Evolutionary conservation across 1,139 yeast species (phyloP), one percentile per base, ranked within the genome.

Genomic region (Saccharomycopsis hybrid): DNA sequence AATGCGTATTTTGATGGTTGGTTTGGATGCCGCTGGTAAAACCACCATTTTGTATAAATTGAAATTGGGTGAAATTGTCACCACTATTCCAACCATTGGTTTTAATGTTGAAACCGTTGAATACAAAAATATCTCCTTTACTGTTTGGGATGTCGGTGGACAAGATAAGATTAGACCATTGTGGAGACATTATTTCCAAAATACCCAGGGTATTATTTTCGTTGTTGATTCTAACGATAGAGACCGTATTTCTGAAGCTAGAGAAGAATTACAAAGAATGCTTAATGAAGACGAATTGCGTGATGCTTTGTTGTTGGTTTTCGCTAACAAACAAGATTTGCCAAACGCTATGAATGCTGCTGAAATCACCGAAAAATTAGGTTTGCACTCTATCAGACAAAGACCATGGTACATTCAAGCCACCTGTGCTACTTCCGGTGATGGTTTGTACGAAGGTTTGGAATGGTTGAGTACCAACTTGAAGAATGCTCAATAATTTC

Each of bases 141-240:
- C 95, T 58, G 95, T 87, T 59, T 87, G 96, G 96, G 95, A 87
- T 79, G 95, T 87, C 65, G 95, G 95, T 83, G 95, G 95, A 80
- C 95, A 87, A 76, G 95, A 85, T 72, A 87, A 87, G 76, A 86
- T 87, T 67, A 85, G 95, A 76, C 95, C 95, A 54, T 76, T 87
- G 71, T 87, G 96, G 96, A 84, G 95, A 81, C 92, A 87, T 72
- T 87, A 86, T 73, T 85, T 80, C 84, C 94, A 86, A 72, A 86
- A 86, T 79, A 85, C 95, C 56, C 95, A 87, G 71, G 95, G 95
- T 74, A 85, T 87, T 66, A 87, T 87, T 68, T 87, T 86, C 69
- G 95, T 87, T 58, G 95, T 87, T 61, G 96, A 87, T 73, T 83
- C 94, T 58, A 87, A 86, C 74, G 96, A 87, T 71, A 82, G 95